Conservation (phyloP, 2,329 filamentous ascomycete genomes). For the Fusarium sp. region DNA sequence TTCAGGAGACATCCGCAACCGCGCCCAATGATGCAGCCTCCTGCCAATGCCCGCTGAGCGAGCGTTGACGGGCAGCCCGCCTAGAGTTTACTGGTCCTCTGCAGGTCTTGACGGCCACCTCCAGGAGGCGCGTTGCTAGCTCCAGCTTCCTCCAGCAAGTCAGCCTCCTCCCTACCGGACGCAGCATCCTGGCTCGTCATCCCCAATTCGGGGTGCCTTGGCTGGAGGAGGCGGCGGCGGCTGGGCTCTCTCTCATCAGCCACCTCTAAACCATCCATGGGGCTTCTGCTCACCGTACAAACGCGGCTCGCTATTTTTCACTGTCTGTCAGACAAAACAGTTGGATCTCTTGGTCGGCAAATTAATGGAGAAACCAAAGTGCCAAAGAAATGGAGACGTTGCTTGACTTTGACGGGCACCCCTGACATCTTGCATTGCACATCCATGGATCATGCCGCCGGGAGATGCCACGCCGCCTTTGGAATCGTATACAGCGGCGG, state of each 20-base stretch:
- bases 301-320: constrained; percentile 13
- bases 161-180: constrained; percentile 1
- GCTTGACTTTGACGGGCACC: constrained; percentile 16
- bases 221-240: constrained; percentile 18
- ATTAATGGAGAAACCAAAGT: constrained; percentile 27
- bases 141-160: constrained; percentile 4
- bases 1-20: neutral
- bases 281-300: constrained; percentile 28
- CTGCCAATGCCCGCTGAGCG: constrained; percentile 16
- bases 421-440: constrained; percentile 27
- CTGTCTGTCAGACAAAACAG: constrained; percentile 10
- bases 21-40: constrained; percentile 1
- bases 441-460: constrained; percentile 14
- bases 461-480: constrained; percentile 23
- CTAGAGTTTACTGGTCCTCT: constrained; percentile 23
- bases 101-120: constrained; percentile 15
- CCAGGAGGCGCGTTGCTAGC: constrained; percentile 18
- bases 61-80: constrained; percentile 28
- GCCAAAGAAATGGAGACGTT: constrained; percentile 29
- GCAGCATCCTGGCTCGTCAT: constrained; percentile 25
- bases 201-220: constrained; percentile 21
- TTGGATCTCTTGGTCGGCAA: constrained; percentile 5
- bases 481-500: neutral
- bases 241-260: constrained; percentile 28
- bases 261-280: constrained; percentile 5